Conservation (phyloP, 129 eudicot genomes). For the Gnaphalium uliginosum region DNA sequence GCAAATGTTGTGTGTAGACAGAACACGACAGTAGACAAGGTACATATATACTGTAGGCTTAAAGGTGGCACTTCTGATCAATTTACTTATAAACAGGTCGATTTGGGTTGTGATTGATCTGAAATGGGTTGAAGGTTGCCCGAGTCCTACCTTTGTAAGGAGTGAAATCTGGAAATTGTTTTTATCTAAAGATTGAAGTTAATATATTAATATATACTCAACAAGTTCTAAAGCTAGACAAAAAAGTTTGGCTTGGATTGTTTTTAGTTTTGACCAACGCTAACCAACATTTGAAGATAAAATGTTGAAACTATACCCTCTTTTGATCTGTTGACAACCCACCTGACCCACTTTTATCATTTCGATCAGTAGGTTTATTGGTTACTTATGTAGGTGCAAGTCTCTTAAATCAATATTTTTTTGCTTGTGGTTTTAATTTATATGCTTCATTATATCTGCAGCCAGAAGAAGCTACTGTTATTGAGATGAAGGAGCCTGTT, state of each 20-base stretch:
- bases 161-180: no score
- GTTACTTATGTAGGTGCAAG: neutral
- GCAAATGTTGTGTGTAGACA: constrained; percentile 95
- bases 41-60: constrained; percentile 13
- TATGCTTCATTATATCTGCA: constrained; percentile 14
- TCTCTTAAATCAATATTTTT: neutral
- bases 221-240: neutral
- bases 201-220: neutral
- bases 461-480: constrained; percentile 92
- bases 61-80: neutral
- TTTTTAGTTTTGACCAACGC: neutral
- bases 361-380: neutral
- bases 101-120: neutral
- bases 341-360: neutral
- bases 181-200: neutral
- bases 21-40: constrained; percentile 94
- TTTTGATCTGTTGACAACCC: neutral
- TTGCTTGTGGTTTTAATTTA: neutral
- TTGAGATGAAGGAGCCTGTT: constrained; percentile 98
- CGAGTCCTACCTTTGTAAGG: no score
- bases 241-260: neutral
- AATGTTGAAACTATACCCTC: neutral
- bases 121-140: neutral
- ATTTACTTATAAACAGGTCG: neutral
- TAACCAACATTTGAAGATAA: no score